Percentiles rank a stretch among this genome's conserved stretches.
phyloP scores from a whole-genome alignment of 345 rosid species.

The Populus euphratica region DNA sequence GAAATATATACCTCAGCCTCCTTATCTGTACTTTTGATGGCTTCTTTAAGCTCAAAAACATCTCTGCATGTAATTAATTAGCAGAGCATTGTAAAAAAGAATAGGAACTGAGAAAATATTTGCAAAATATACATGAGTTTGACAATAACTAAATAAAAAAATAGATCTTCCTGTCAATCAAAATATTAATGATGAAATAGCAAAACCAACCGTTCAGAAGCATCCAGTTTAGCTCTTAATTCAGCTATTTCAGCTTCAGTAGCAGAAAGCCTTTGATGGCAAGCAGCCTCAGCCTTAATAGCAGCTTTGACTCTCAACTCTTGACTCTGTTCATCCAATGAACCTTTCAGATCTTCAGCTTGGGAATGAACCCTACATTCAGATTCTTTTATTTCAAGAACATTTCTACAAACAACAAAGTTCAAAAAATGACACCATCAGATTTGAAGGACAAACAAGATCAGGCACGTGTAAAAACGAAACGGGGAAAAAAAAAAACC shows the following conservation, averaged over 20 bases:
- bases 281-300: slow-evolving; percentile 82
- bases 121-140: too few relatives aligned
- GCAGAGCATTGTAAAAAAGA: not conserved
- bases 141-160: not conserved
- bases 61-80: slow-evolving; percentile 43
- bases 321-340: slow-evolving; percentile 79
- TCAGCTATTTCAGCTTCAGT: slow-evolving; percentile 85
- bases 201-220: slow-evolving; percentile 63
- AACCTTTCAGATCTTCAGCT: slow-evolving; percentile 64
- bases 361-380: slow-evolving; percentile 63
- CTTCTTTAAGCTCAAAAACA: slow-evolving; percentile 71
- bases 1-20: slow-evolving; percentile 86
- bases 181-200: slow-evolving; percentile 1
- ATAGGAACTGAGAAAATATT: not conserved
- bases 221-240: slow-evolving; percentile 66
- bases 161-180: not conserved
- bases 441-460: not conserved
- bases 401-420: slow-evolving; percentile 43
- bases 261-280: slow-evolving; percentile 78
- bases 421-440: not conserved
- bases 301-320: slow-evolving; percentile 97
- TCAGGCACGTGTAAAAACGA: not conserved
- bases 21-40: slow-evolving; percentile 69
- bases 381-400: slow-evolving; percentile 78
- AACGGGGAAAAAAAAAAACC: not conserved